phyloP scores from a whole-genome alignment of 805 yeast species.

The Metschnikowia reukaufii region DNA sequence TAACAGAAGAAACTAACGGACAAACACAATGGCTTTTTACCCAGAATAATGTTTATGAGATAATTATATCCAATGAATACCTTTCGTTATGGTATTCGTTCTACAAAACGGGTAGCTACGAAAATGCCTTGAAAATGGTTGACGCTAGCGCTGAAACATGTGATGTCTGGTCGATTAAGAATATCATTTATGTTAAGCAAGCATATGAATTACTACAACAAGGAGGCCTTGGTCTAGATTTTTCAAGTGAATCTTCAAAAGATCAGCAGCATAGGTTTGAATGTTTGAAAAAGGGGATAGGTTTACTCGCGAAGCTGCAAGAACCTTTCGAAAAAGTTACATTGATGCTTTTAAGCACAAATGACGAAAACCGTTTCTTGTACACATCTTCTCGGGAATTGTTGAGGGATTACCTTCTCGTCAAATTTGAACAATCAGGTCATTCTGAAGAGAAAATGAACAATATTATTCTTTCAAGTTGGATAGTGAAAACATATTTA shows the following conservation, averaged over 20 bases:
- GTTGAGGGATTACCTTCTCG: slow-evolving; percentile 35
- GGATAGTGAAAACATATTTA: slow-evolving; percentile 63
- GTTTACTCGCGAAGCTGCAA: slow-evolving; percentile 56
- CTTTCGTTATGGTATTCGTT: slow-evolving; percentile 65
- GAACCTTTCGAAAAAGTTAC: slow-evolving; percentile 72
- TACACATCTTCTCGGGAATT: slow-evolving; percentile 24
- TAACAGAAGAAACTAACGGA: slow-evolving; percentile 34
- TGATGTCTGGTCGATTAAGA: slow-evolving; percentile 22
- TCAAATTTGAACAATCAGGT: slow-evolving; percentile 29
- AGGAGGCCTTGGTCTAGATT: slow-evolving; percentile 17
- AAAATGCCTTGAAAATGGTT: slow-evolving; percentile 53
- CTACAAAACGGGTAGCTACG: slow-evolving; percentile 42
- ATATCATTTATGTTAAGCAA: slow-evolving; percentile 51
- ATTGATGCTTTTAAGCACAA: slow-evolving; percentile 41
- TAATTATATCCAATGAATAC: slow-evolving; percentile 67
- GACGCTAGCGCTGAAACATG: slow-evolving; percentile 1
- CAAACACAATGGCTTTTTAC: slow-evolving; percentile 80
- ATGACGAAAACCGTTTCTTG: slow-evolving; percentile 8
- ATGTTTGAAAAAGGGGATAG: slow-evolving; percentile 29
- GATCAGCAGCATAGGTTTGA: slow-evolving; percentile 5
- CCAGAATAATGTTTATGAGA: slow-evolving; percentile 60
- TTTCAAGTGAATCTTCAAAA: background rate
- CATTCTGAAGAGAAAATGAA: slow-evolving; percentile 28
- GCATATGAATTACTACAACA: slow-evolving; percentile 48
- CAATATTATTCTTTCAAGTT: slow-evolving; percentile 54